Conservation (phyloP, 2,329 filamentous ascomycete species). For the Pseudomassariella vexata region DNA sequence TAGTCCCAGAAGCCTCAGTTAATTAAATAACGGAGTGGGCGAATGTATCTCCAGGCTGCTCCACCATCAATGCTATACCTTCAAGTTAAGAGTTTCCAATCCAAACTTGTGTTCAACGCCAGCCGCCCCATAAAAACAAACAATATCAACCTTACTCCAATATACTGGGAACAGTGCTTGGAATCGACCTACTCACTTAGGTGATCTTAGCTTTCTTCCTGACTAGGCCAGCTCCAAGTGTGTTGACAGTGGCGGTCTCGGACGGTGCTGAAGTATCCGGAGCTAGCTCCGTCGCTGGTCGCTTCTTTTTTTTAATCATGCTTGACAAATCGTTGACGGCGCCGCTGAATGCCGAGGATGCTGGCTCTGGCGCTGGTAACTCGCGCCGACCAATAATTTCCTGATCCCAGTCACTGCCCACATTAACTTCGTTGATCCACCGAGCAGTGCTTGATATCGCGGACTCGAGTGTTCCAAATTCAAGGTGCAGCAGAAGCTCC, state of each 20-base stretch:
- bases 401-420: conserved; percentile 46
- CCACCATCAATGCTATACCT: too few relatives aligned
- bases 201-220: conserved; percentile 44
- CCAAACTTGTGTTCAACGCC: too few relatives aligned
- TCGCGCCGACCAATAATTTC: conserved; percentile 39
- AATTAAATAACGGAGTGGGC: too few relatives aligned
- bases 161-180: too few relatives aligned
- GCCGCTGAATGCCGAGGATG: conserved; percentile 8
- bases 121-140: too few relatives aligned
- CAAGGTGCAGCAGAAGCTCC: conserved; percentile 66
- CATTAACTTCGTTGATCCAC: conserved; percentile 64
- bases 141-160: too few relatives aligned
- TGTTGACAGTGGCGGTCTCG: conserved; percentile 19
- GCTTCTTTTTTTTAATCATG: conserved; percentile 44
- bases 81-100: too few relatives aligned
- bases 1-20: too few relatives aligned
- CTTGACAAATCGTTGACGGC: conserved; percentile 42
- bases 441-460: conserved; percentile 59
- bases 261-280: conserved; percentile 1
- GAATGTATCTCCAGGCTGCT: too few relatives aligned
- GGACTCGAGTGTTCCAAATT: conserved; percentile 62
- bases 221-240: conserved; percentile 32
- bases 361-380: conserved; percentile 11
- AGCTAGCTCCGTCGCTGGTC: conserved; percentile 16
- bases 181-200: too few relatives aligned